Evolutionary conservation across 768 basidiomycete genomes (phyloP), one percentile per base, ranked within the genome.

Genomic region (Hygrophoropsis aurantiaca): DNA sequence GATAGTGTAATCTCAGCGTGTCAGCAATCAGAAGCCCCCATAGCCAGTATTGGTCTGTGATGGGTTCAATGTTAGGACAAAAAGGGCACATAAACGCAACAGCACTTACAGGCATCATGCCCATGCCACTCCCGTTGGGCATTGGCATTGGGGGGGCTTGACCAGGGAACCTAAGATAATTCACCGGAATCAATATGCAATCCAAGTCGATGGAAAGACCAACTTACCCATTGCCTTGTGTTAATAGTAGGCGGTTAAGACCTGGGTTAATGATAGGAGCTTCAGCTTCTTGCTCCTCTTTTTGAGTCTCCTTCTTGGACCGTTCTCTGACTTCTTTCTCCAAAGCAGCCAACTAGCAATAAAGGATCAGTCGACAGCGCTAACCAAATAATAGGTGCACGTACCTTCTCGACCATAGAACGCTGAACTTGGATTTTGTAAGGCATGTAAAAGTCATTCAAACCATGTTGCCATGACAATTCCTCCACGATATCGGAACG

Each of bases 371-470:
- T 40, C 15, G 46, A 38, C 15, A 25, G 39, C 18, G 44, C 42
- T 34, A 30, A 45, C 24, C 10, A 23, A 13, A 15, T 36, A 41
- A 13, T n/a, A 38, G 37, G 44, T 8, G 2, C 46, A 8, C 68
- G 10, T 46, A 86, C 87, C 78, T 82, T 89, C 47, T 87, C 87
- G 15, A 87, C 79, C 61, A 85, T 73, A 30, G 85, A 79, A 46
- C 94, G 82, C 58, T 90, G 86, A 25, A 83, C 79, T 67, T 98
- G 95, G 40, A 97, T 85, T 64, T 83, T 85, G 67, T 90, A 98
- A 1, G 97, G 97, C 90, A 95, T 97, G 63, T 90, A 90, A 73
- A 95, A 98, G 69, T 99, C 97, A 60, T 91, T 92, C 38, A 99
- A 77, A 18, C 87, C 95, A 57, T 97, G 85, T 62, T 91, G 88